A percentile compares a stretch with the other conserved stretches of the same genome.
Evolutionary conservation across 306 rosid species (phyloP).

Genomic region (Malus asiatica): DNA sequence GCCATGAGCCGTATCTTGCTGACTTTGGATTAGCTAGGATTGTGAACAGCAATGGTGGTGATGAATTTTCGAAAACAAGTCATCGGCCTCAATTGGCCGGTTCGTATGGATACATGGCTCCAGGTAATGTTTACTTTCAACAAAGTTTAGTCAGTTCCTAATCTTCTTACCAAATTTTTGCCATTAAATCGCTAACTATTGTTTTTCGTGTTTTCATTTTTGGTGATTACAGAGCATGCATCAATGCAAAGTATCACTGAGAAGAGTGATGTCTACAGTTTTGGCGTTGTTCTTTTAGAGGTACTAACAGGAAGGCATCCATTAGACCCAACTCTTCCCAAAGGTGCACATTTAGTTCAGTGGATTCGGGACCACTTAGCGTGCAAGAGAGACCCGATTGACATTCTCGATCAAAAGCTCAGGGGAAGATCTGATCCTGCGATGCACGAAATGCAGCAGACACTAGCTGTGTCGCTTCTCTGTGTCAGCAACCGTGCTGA

Average conservation of each 20-base stretch:
- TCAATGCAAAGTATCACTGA: slow-evolving; percentile 52
- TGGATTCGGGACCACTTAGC: slow-evolving; percentile 75
- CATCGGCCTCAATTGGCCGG: slow-evolving; percentile 56
- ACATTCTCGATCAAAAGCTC: slow-evolving; percentile 65
- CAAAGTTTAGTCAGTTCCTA: neutral
- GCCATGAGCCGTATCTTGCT: slow-evolving; percentile 61
- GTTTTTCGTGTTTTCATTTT: slow-evolving; percentile 12
- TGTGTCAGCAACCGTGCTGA: slow-evolving; percentile 41
- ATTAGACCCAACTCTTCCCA: slow-evolving; percentile 75
- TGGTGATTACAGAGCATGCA: slow-evolving; percentile 48
- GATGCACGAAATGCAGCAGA: slow-evolving; percentile 69
- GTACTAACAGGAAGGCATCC: slow-evolving; percentile 89
- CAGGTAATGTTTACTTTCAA: slow-evolving; percentile 40
- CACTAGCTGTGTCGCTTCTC: slow-evolving; percentile 59
- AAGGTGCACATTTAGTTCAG: slow-evolving; percentile 58
- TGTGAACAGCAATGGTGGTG: slow-evolving; percentile 22
- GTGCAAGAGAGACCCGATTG: slow-evolving; percentile 34
- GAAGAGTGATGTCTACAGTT: slow-evolving; percentile 85
- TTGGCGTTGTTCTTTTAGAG: slow-evolving; percentile 75
- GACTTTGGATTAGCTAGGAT: slow-evolving; percentile 62
- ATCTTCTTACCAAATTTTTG: neutral
- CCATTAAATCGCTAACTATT: neutral
- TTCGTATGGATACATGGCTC: slow-evolving; percentile 92
- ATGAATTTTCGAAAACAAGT: slow-evolving; percentile 19
- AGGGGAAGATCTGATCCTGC: slow-evolving; percentile 55